Evolutionary conservation across 2,329 filamentous ascomycete genomes (phyloP).

Genomic region (Cordyceps farinosa): DNA sequence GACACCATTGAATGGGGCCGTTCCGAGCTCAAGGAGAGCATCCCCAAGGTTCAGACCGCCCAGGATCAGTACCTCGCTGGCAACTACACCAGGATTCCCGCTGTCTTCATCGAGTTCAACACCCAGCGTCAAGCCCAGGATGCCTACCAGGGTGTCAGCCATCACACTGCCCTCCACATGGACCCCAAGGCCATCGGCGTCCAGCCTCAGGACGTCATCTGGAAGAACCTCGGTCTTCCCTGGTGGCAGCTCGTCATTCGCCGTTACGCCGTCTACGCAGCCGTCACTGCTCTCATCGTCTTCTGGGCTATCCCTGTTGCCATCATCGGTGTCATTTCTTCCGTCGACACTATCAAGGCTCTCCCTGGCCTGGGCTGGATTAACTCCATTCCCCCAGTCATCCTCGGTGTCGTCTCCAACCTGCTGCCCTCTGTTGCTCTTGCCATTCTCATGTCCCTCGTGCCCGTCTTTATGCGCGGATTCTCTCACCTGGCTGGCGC

Average conservation of each 20-base stretch:
- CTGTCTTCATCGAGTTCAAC: slow-evolving; percentile 91
- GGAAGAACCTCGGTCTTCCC: slow-evolving; percentile 66
- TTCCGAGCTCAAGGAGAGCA: slow-evolving; percentile 49
- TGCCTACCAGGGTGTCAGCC: slow-evolving; percentile 77
- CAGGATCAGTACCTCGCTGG: slow-evolving; percentile 62
- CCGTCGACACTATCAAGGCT: slow-evolving; percentile 66
- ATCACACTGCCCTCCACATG: slow-evolving; percentile 81
- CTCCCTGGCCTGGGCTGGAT: slow-evolving; percentile 74
- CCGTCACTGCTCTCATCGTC: slow-evolving; percentile 70
- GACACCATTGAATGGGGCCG: slow-evolving; percentile 87
- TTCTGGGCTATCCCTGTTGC: slow-evolving; percentile 81
- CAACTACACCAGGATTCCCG: slow-evolving; percentile 60
- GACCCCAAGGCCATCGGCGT: slow-evolving; percentile 80
- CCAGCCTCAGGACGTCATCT: slow-evolving; percentile 76
- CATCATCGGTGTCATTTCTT: slow-evolving; percentile 79
- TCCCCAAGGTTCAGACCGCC: slow-evolving; percentile 62
- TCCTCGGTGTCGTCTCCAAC: slow-evolving; percentile 78
- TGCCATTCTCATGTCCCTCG: slow-evolving; percentile 75
- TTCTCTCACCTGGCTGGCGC: slow-evolving; percentile 77
- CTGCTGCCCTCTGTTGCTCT: slow-evolving; percentile 77
- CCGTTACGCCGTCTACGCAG: slow-evolving; percentile 57
- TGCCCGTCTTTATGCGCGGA: slow-evolving; percentile 62
- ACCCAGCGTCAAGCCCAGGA: slow-evolving; percentile 78
- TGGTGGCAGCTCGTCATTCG: slow-evolving; percentile 77
- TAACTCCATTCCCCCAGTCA: slow-evolving; percentile 61